Percentiles rank a stretch among this genome's conserved stretches.
Conservation (phyloP, 345 rosid genomes). For the Carallia brachiata region DNA sequence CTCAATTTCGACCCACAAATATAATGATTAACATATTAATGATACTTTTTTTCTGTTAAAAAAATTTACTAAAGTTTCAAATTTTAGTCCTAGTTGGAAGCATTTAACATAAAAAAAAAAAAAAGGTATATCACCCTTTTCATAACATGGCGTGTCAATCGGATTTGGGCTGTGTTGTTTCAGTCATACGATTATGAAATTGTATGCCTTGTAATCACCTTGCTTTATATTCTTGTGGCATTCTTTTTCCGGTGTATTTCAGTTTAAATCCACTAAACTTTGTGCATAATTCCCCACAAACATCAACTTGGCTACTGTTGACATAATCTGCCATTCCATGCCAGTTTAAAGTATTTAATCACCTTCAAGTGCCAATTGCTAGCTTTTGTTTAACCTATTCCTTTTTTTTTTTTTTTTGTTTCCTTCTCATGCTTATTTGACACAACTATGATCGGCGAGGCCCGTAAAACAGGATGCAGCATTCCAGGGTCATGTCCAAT, state of each 20-base stretch:
- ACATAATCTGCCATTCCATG: too few relatives aligned
- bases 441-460: background rate
- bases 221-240: background rate
- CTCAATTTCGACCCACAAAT: too few relatives aligned
- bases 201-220: conserved; percentile 11
- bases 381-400: background rate
- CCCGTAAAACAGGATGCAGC: background rate
- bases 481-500: background rate
- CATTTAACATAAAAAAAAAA: too few relatives aligned
- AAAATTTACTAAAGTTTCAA: too few relatives aligned
- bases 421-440: background rate
- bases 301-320: too few relatives aligned
- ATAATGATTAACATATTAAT: too few relatives aligned
- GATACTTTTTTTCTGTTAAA: too few relatives aligned
- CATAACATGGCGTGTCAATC: background rate
- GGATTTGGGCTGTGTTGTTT: too few relatives aligned
- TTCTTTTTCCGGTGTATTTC: background rate
- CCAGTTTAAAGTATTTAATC: too few relatives aligned
- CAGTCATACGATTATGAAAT: conserved; percentile 12
- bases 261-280: background rate
- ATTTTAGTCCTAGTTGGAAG: too few relatives aligned
- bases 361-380: too few relatives aligned
- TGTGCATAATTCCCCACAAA: background rate
- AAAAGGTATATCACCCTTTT: conserved; percentile 7
- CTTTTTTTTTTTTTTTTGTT: background rate